phyloP scores from a whole-genome alignment of 345 rosid species.

The Sapria himalayana region DNA sequence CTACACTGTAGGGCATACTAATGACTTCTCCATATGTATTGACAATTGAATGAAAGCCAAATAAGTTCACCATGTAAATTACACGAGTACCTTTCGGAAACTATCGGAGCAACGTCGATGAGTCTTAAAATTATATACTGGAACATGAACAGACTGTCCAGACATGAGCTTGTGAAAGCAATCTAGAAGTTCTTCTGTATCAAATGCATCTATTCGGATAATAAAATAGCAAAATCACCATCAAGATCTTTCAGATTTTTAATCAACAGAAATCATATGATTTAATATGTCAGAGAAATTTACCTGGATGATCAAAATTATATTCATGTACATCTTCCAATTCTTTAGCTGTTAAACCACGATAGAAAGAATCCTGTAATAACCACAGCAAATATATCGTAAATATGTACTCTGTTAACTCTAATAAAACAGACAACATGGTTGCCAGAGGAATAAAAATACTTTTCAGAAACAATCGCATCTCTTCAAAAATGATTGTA shows the following conservation, averaged over 20 bases:
- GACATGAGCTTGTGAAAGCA: conserved; percentile 81
- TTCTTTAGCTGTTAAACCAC: conserved; percentile 72
- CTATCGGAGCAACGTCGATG: too few species aligned
- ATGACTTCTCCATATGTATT: too few species aligned
- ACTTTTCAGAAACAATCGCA: neutral
- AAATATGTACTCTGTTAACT: too few species aligned
- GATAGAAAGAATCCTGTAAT: conserved; percentile 99
- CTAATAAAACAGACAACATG: too few species aligned
- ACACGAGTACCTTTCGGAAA: too few species aligned
- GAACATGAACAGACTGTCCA: conserved; percentile 79
- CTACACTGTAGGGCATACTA: too few species aligned
- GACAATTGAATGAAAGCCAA: too few species aligned
- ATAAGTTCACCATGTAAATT: too few species aligned
- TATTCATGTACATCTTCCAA: conserved; percentile 72
- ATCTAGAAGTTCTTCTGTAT: conserved; percentile 49
- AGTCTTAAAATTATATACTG: conserved; percentile 83
- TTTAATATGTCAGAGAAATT: conserved; percentile 11
- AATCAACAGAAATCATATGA: conserved; percentile 6
- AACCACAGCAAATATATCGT: conserved; percentile 18
- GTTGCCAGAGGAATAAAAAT: conserved; percentile 1
- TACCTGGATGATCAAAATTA: conserved; percentile 99
- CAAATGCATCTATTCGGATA: conserved; percentile 87
- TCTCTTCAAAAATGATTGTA: too few species aligned
- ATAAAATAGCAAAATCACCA: conserved; percentile 11
- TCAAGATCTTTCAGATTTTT: too few species aligned